A percentile compares a stretch with the other conserved stretches of the same genome.
These are phyloP conservation scores for Cryphonectria parasitica DNA, from an alignment of 2,329 filamentous ascomycete genomes.

Conservation along the genomic window DNA sequence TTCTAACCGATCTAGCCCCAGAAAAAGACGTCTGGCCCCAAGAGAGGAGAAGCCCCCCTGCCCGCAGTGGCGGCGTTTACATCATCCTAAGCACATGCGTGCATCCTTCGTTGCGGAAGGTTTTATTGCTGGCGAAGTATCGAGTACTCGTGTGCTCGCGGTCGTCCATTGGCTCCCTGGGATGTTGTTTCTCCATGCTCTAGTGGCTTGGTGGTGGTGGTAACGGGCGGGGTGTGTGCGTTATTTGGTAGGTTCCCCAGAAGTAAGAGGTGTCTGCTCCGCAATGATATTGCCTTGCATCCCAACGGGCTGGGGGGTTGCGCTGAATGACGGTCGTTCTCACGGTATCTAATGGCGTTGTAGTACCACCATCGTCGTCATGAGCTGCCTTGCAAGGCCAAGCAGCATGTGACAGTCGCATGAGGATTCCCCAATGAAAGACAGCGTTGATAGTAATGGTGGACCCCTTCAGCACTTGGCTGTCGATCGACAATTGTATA, in stretches of 20 bases:
- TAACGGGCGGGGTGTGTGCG: conserved; percentile 6
- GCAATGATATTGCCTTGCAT: not conserved
- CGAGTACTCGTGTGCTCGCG: not conserved
- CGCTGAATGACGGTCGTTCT: not conserved
- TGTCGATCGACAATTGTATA: not conserved
- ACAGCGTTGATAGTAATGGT: not conserved
- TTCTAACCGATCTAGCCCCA: not conserved
- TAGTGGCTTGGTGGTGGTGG: conserved; percentile 13
- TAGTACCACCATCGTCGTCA: not conserved
- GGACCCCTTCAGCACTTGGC: not conserved
- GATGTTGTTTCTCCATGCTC: not conserved
- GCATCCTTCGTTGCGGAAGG: not conserved
- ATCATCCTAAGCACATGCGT: not conserved
- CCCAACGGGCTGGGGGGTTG: not conserved
- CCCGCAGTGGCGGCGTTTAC: not conserved
- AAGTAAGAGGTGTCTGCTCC: not conserved
- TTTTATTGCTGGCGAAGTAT: not conserved
- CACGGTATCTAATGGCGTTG: not conserved
- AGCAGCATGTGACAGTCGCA: not conserved
- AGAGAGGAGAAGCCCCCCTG: not conserved
- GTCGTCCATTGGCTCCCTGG: not conserved
- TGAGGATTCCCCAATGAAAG: not conserved
- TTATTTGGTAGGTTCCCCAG: not conserved
- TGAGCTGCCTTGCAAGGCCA: not conserved
- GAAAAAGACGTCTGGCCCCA: not conserved